Base-by-base conservation (phyloP, 768 basidiomycete species). In the Lentinula raphanica region DNA sequence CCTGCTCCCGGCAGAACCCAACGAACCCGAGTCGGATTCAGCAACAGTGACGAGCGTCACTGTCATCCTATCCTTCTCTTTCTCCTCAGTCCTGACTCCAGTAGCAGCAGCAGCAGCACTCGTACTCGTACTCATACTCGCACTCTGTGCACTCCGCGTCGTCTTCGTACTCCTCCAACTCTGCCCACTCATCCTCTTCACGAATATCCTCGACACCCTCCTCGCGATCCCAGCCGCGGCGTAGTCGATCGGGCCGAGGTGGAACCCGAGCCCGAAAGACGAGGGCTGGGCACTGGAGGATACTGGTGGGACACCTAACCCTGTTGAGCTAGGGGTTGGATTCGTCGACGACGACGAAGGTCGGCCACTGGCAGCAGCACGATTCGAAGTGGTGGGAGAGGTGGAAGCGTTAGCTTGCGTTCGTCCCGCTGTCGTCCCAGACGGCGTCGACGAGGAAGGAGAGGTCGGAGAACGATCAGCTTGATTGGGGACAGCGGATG, bases 191-290 rank as follows among this genome's bases (percentile, higher is more conserved):
- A 44, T 46, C n/a, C 54, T 25, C 42, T 35, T 56, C 25, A 44
- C 40, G 54, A 56, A 46, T 36, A 57, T 49, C 31, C 46, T 31
- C 44, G 46, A 57, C 11, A 57, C 46, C 17, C 56, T 45, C 3
- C 56, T 32, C 17, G 50, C 56, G 42, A 44, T 36, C 1, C 29
- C 27, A 19, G 57, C 36, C 1, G 56, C 46, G 1, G 56, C 56
- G 31, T 57, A 57, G 12, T 60, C 58, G 46, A 60, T 35, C 17
- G 53, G 57, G 19, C 50, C 54, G 5, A 54, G 19, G 32, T 25
- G 19, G 7, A 54, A 35, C 5, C 42, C 40, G 11, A 56, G 32
- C 28, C 54, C 45, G n/a, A 42, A 46, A 11, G 54, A 56, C 6
- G 54, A 56, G 1, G 54, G 39, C 32, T 28, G 40, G 1, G 53